Percentiles rank a stretch among this genome's conserved stretches.
phyloP scores from a whole-genome alignment of 2,329 filamentous ascomycete genomes.

The Sclerotinia subarctica region DNA sequence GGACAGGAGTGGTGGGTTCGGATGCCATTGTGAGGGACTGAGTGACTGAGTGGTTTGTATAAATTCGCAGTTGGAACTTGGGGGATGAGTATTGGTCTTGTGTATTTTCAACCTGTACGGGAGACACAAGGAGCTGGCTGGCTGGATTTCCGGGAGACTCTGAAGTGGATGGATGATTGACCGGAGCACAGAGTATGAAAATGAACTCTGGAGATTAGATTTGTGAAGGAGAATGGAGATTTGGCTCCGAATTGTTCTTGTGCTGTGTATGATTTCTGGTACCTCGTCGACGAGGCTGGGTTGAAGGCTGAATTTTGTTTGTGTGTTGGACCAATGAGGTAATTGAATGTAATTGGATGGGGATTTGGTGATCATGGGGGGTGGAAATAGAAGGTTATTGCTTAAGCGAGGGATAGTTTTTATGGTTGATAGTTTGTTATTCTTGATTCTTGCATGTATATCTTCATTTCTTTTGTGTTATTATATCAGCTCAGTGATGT shows the following conservation, averaged over 20 bases:
- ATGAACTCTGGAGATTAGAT: too few relatives aligned
- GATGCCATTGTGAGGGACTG: slow-evolving; percentile 27
- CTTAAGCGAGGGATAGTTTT: background rate
- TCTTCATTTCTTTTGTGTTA: background rate
- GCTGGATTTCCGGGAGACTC: background rate
- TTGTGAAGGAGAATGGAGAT: background rate
- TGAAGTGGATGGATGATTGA: background rate
- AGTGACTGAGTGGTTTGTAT: background rate
- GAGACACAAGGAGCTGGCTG: background rate
- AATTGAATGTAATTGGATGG: background rate
- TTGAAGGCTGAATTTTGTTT: slow-evolving; percentile 15
- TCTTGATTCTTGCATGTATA: background rate
- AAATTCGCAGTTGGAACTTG: background rate
- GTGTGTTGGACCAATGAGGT: slow-evolving; percentile 18
- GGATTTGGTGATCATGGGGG: background rate
- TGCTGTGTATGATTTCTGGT: background rate
- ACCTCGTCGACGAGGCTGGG: slow-evolving; percentile 19
- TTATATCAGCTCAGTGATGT: background rate
- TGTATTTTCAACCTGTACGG: background rate
- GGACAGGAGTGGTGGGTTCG: slow-evolving; percentile 50
- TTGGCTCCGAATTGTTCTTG: background rate
- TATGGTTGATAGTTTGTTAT: background rate
- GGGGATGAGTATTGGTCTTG: background rate
- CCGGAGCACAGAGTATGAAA: background rate
- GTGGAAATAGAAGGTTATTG: background rate